phyloP scores from a whole-genome alignment of 78 protist species.

The Polysphondylium violaceum region DNA sequence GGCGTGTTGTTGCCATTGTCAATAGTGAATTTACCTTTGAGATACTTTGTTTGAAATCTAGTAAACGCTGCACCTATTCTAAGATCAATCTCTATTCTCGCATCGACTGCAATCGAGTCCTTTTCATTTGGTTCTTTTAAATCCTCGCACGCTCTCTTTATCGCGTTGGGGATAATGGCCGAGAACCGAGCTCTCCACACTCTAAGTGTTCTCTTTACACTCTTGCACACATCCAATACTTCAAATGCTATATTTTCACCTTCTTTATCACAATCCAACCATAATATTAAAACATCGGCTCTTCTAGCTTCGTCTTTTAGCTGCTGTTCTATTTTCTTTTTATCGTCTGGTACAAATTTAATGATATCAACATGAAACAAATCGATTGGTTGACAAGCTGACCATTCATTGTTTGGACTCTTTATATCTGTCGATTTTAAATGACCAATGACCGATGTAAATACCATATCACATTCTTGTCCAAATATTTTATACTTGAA shows the following conservation, averaged over 20 bases:
- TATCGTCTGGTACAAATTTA: constrained; percentile 23
- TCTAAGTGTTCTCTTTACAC: constrained; percentile 55
- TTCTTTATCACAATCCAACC: constrained; percentile 97
- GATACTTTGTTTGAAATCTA: constrained; percentile 94
- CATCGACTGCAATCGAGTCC: constrained; percentile 93
- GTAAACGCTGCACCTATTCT: constrained; percentile 98
- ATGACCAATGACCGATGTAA: constrained; percentile 97
- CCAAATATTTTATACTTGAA: constrained; percentile 42
- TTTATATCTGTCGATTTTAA: constrained; percentile 86
- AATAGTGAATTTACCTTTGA: constrained; percentile 67
- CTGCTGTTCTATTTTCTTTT: neutral
- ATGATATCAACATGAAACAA: constrained; percentile 89
- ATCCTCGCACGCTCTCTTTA: constrained; percentile 40
- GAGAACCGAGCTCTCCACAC: constrained; percentile 95
- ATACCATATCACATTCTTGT: constrained; percentile 59
- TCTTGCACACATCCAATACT: constrained; percentile 82
- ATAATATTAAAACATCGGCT: constrained; percentile 82
- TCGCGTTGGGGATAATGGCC: constrained; percentile 84
- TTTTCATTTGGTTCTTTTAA: constrained; percentile 87
- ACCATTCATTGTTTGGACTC: constrained; percentile 74
- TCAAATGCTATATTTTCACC: constrained; percentile 98
- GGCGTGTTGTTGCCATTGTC: neutral
- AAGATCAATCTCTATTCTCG: constrained; percentile 91
- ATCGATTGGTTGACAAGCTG: constrained; percentile 43
- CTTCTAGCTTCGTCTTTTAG: constrained; percentile 44